Evolutionary conservation across 1,284 basidiomycete species (phyloP).

Genomic region (Cutaneotrichosporon spelunceum): DNA sequence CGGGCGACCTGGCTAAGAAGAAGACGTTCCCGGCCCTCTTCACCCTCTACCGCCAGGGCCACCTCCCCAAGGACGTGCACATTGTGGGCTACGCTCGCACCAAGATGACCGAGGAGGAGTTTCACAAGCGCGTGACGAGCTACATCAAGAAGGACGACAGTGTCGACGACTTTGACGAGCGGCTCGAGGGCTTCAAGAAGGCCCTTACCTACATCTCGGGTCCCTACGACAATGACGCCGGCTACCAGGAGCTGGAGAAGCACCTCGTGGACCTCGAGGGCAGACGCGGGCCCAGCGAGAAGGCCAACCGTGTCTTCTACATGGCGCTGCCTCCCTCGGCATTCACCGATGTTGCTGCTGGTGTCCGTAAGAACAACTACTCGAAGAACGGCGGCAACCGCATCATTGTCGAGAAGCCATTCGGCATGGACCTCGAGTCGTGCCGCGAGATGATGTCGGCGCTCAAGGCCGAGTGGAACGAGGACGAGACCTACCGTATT

Average conservation of each 20-base stretch:
- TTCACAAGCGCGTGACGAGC: conserved; percentile 73
- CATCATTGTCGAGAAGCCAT: conserved; percentile 94
- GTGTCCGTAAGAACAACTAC: conserved; percentile 79
- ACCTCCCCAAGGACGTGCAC: conserved; percentile 75
- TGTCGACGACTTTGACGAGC: conserved; percentile 52
- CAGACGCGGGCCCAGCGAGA: conserved; percentile 54
- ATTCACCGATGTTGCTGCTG: conserved; percentile 80
- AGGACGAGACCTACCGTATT: conserved; percentile 96
- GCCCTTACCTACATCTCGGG: conserved; percentile 78
- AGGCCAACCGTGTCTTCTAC: conserved; percentile 76
- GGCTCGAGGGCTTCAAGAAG: conserved; percentile 76
- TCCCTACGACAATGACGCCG: conserved; percentile 75
- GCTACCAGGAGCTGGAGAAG: conserved; percentile 72
- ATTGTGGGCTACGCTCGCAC: conserved; percentile 94
- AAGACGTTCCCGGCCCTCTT: conserved; percentile 97
- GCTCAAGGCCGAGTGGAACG: conserved; percentile 82
- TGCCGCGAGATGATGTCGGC: conserved; percentile 71
- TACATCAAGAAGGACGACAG: conserved; percentile 77
- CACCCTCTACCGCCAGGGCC: conserved; percentile 72
- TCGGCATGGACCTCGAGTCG: conserved; percentile 88
- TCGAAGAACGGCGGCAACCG: conserved; percentile 69
- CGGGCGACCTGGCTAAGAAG: conserved; percentile 98
- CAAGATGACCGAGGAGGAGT: conserved; percentile 69
- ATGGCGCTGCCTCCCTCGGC: conserved; percentile 91
- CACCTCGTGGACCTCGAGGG: conserved; percentile 74